These are phyloP conservation scores for Neckera pumila DNA, from an alignment of 225 moss, liverwort and hornwort genomes.

Conservation along the genomic window DNA sequence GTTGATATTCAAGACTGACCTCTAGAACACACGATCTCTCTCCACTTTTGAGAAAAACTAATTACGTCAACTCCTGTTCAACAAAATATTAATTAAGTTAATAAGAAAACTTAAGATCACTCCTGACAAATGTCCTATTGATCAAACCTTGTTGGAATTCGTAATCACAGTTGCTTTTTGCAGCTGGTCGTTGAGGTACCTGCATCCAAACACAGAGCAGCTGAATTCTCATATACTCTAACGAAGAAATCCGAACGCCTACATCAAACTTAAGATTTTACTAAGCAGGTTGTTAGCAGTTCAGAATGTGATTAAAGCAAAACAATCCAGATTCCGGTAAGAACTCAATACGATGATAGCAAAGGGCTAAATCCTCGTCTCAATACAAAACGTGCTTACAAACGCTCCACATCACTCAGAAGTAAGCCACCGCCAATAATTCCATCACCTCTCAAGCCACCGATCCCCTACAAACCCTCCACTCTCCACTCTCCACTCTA, in stretches of 20 bases:
- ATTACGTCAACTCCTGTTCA: background rate
- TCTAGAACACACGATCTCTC: background rate
- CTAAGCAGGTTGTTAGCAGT: background rate
- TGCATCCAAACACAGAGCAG: slow-evolving; percentile 23
- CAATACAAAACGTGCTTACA: background rate
- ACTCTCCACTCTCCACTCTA: background rate
- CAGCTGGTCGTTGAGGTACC: slow-evolving; percentile 92
- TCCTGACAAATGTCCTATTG: background rate
- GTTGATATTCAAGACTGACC: background rate
- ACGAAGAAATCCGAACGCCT: background rate
- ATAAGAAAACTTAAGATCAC: background rate
- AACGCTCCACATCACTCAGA: background rate
- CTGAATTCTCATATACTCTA: background rate
- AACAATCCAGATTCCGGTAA: background rate
- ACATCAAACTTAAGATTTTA: background rate
- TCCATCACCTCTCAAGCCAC: background rate
- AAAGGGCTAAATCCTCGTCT: background rate
- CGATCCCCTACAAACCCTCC: slow-evolving; percentile 4
- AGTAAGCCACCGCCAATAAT: background rate
- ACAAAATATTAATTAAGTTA: background rate
- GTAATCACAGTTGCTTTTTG: slow-evolving; percentile 66
- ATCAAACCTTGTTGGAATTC: slow-evolving; percentile 78
- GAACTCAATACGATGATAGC: background rate
- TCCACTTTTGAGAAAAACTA: background rate
- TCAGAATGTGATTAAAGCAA: background rate